Conservation (phyloP, 2,329 filamentous ascomycete species). For the Trichophyton simii region DNA sequence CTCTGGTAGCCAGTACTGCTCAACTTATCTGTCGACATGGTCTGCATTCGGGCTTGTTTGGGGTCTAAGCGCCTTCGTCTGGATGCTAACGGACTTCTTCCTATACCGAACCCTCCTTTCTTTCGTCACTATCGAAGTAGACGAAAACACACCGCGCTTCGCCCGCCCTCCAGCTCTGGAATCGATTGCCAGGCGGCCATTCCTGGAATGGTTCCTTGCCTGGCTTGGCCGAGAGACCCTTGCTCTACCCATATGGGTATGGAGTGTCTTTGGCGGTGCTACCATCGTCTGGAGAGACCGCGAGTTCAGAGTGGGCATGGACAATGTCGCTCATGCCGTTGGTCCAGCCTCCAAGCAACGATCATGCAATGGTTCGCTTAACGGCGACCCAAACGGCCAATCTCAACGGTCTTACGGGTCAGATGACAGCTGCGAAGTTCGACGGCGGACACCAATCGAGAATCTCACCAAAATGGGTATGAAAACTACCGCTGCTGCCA, state of each 20-base stretch:
- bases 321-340: conserved; percentile 62
- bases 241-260: conserved; percentile 79
- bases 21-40: conserved; percentile 53
- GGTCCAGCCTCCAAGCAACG: neutral
- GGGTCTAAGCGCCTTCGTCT: conserved; percentile 50
- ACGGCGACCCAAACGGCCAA: neutral
- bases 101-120: conserved; percentile 65
- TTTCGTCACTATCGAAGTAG: conserved; percentile 55
- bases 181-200: conserved; percentile 40
- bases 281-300: conserved; percentile 80
- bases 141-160: conserved; percentile 63
- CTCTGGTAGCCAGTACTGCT: conserved; percentile 29
- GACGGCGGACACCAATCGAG: conserved; percentile 10
- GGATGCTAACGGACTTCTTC: conserved; percentile 64
- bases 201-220: conserved; percentile 60
- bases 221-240: conserved; percentile 77
- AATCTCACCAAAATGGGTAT: conserved; percentile 6
- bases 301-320: conserved; percentile 65
- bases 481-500: conserved; percentile 2
- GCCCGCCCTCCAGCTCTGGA: conserved; percentile 40
- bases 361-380: neutral
- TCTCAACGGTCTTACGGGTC: neutral
- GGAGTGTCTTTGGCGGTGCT: conserved; percentile 77
- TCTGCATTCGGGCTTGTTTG: conserved; percentile 52
- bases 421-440: conserved; percentile 4